A percentile compares a stretch with the other conserved stretches of the same genome.
Evolutionary conservation across 75 land plant genomes (phyloP).

Genomic region (Pinus tabuliformis): DNA sequence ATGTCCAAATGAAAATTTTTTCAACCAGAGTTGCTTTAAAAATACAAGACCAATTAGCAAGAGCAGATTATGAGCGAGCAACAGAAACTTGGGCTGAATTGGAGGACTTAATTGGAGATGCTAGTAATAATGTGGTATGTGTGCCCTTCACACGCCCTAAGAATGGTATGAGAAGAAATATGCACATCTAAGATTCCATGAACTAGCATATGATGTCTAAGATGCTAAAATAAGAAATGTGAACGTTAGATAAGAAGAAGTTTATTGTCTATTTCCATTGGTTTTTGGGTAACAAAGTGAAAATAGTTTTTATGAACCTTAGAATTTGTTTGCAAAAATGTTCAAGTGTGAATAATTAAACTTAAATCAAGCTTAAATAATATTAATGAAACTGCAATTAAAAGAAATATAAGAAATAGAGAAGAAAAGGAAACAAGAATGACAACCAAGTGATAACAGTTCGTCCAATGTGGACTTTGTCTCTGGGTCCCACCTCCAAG

Average conservation of each 20-base stretch:
- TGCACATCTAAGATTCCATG: no score
- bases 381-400: no score
- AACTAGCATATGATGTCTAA: neutral
- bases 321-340: no score
- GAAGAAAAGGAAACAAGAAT: no score
- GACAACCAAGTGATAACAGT: no score
- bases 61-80: slow-evolving; percentile 39
- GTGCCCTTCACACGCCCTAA: neutral
- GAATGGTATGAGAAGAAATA: neutral
- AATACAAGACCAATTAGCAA: slow-evolving; percentile 35
- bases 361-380: no score
- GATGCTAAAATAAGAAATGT: neutral
- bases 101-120: slow-evolving; percentile 12
- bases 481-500: no score
- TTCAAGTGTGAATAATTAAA: no score
- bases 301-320: neutral
- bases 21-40: slow-evolving; percentile 33
- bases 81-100: slow-evolving; percentile 39
- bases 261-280: neutral
- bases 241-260: neutral
- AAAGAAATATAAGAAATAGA: no score
- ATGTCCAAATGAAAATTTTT: no score
- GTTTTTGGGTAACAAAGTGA: neutral
- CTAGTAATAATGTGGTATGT: slow-evolving; percentile 27
- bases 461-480: no score